A percentile compares a stretch with the other conserved stretches of the same genome.
Evolutionary conservation across 257 asterid species (phyloP).

Genomic region (Ocimum tenuiflorum): DNA sequence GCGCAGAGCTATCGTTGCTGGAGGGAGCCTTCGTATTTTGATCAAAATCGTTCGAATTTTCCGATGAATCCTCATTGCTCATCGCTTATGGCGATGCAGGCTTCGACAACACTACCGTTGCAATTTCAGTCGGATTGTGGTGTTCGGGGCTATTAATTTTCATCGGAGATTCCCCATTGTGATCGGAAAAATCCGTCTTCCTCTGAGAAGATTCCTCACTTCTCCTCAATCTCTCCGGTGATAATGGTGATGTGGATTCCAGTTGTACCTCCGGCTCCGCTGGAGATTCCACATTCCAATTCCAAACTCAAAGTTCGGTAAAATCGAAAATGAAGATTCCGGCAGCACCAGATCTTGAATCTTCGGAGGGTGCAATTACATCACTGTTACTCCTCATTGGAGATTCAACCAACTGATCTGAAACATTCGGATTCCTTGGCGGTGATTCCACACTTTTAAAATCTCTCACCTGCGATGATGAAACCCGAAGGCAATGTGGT

Average conservation of each 20-base stretch:
- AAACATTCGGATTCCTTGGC: conserved; percentile 14
- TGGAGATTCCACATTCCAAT: too few relatives aligned
- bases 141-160: not conserved
- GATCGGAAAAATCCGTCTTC: conserved; percentile 11
- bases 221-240: conserved; percentile 2
- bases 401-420: conserved; percentile 7
- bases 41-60: conserved; percentile 22
- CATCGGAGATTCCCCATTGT: conserved; percentile 10
- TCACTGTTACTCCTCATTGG: conserved; percentile 8
- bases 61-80: conserved; percentile 16
- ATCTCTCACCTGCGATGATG: not conserved
- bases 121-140: not conserved
- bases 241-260: not conserved
- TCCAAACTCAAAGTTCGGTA: not conserved
- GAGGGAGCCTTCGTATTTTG: conserved; percentile 24
- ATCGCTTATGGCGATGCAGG: not conserved
- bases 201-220: conserved; percentile 19
- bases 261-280: not conserved
- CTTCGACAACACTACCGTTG: conserved; percentile 7
- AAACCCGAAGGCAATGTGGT: too few relatives aligned
- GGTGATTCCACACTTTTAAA: conserved; percentile 13
- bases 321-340: conserved; percentile 31
- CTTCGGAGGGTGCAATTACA: not conserved
- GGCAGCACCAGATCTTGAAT: not conserved
- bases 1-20: conserved; percentile 18